Evolutionary conservation across 1,284 basidiomycete species (phyloP).

Genomic region (Butyriboletus appendiculatus): DNA sequence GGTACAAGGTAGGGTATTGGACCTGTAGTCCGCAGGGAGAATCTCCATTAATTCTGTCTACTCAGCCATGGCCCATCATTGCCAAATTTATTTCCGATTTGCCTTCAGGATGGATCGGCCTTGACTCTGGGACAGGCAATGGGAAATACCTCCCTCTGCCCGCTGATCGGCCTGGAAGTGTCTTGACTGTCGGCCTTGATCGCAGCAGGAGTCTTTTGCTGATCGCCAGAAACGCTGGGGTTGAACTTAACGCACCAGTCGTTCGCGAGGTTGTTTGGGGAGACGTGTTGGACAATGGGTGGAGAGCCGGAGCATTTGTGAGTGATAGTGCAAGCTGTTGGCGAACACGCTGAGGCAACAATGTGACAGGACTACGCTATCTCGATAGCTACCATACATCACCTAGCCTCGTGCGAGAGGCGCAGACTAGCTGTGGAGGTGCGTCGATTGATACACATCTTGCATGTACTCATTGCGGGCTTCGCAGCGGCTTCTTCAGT

Average conservation of each 20-base stretch:
- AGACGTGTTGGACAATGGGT: slow-evolving; percentile 68
- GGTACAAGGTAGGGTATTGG: slow-evolving; percentile 75
- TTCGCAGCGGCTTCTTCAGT: slow-evolving; percentile 61
- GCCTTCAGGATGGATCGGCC: slow-evolving; percentile 79
- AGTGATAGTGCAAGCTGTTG: slow-evolving; percentile 35
- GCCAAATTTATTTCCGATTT: slow-evolving; percentile 76
- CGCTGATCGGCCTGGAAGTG: slow-evolving; percentile 51
- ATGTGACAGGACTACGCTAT: slow-evolving; percentile 83
- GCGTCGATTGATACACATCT: slow-evolving; percentile 1
- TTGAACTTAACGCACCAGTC: slow-evolving; percentile 17
- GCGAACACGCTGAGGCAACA: neutral
- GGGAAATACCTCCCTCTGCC: slow-evolving; percentile 91
- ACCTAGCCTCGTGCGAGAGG: slow-evolving; percentile 79
- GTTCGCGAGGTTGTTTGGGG: slow-evolving; percentile 75
- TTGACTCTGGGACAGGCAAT: slow-evolving; percentile 97
- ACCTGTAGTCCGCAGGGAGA: neutral
- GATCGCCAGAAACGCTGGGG: slow-evolving; percentile 67
- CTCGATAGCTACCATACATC: slow-evolving; percentile 94
- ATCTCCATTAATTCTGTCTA: slow-evolving; percentile 2
- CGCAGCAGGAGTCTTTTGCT: slow-evolving; percentile 76
- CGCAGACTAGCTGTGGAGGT: slow-evolving; percentile 76
- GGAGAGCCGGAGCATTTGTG: slow-evolving; percentile 79
- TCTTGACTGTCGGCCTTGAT: slow-evolving; percentile 84
- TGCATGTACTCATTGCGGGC: slow-evolving; percentile 2
- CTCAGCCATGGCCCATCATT: slow-evolving; percentile 94